Evolutionary conservation across 2,329 filamentous ascomycete species (phyloP).

Genomic region (Ambrosiella beaveri): DNA sequence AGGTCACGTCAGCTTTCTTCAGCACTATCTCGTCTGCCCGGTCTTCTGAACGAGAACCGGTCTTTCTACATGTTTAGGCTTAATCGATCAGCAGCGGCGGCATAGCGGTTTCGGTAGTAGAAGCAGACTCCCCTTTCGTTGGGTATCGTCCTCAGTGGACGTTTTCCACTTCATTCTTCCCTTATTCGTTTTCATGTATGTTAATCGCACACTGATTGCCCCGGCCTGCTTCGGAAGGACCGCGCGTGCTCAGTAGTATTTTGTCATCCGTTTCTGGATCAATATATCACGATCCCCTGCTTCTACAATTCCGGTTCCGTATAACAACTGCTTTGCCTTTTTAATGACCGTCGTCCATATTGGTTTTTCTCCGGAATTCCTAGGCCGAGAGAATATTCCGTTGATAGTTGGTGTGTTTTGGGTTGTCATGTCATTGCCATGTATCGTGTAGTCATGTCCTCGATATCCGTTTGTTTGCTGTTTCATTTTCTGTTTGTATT

Average conservation of each 20-base stretch:
- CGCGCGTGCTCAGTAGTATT: neutral
- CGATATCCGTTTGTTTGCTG: conserved; percentile 21
- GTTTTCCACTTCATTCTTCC: conserved; percentile 8
- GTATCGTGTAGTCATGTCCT: neutral
- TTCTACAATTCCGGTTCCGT: neutral
- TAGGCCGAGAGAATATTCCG: too few relatives aligned
- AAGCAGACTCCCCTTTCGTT: conserved; percentile 32
- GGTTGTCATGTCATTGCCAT: neutral
- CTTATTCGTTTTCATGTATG: conserved; percentile 35
- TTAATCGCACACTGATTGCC: conserved; percentile 32
- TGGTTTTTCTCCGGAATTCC: too few relatives aligned
- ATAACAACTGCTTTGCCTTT: neutral
- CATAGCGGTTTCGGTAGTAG: neutral
- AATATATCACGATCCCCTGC: conserved; percentile 24
- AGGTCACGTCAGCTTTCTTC: neutral
- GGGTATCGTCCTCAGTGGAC: conserved; percentile 15
- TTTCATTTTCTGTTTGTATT: conserved; percentile 18
- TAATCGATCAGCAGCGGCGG: conserved; percentile 2
- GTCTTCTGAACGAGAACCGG: neutral
- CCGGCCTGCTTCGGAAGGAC: conserved; percentile 2
- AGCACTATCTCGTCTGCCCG: neutral
- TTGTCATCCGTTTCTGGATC: conserved; percentile 21
- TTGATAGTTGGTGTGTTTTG: too few relatives aligned
- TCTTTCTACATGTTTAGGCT: neutral
- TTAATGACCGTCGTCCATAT: neutral